Evolutionary conservation across 306 rosid genomes (phyloP).

Genomic region (Pueraria montana): DNA sequence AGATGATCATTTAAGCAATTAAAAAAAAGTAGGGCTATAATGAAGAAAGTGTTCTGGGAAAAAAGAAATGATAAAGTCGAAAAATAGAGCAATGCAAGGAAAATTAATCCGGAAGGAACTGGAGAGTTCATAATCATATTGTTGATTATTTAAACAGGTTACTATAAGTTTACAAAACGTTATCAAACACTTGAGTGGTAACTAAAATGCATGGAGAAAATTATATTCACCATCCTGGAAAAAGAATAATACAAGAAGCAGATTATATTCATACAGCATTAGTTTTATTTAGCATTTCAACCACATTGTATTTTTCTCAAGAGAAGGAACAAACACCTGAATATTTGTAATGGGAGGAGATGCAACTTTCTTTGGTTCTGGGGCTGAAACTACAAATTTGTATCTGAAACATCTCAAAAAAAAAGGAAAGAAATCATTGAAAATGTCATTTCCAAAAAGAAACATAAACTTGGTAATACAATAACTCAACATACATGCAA

Average conservation of each 20-base stretch:
- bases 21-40: background rate
- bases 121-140: background rate
- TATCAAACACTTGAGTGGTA: background rate
- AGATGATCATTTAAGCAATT: conserved; percentile 24
- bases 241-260: conserved; percentile 7
- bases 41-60: background rate
- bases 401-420: conserved; percentile 67
- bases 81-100: background rate
- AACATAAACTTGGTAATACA: conserved; percentile 7
- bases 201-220: conserved; percentile 7
- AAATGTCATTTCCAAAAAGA: conserved; percentile 33
- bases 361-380: conserved; percentile 86
- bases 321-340: conserved; percentile 66
- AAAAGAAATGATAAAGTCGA: background rate
- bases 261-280: background rate
- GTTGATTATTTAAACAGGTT: conserved; percentile 20
- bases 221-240: conserved; percentile 3
- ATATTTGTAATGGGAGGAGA: conserved; percentile 92
- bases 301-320: conserved; percentile 16
- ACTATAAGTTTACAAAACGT: conserved; percentile 6
- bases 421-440: conserved; percentile 32
- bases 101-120: background rate
- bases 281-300: background rate
- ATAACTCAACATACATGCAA: background rate
- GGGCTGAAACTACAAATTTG: conserved; percentile 91